Evolutionary conservation across 208 protist genomes (phyloP), one percentile per base, ranked within the genome.

Genomic region (Crithidia brevicula): DNA sequence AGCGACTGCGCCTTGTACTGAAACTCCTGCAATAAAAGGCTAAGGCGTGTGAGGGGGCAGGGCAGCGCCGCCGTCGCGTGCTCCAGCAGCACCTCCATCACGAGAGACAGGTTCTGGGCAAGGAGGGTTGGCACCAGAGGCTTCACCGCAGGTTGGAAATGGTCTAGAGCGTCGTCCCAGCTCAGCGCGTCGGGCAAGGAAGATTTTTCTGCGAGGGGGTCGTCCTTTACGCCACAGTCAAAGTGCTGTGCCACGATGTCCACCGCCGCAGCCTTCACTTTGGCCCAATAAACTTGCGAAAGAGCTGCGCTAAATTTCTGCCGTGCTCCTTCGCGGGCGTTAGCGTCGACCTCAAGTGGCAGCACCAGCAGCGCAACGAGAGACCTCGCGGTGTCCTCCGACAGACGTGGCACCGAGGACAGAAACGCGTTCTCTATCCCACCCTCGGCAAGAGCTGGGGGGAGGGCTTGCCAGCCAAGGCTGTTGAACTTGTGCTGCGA

Each of bases 21-120:
- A 4, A 57, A 36, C 60, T 74, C 58, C 28, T 68, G 69, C 30
- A 74, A 0, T 5, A 74, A 23, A 15, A 67, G 47, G 10, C 28
- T 31, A 4, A 68, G 51, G 15, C 69, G 69, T 1, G 33, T 20
- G 27, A 67, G 43, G 4, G 60, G 60, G 10, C 16, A 27, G 3
- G 51, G 69, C 22, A 42, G 69, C 30, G 51, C 36, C 5, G 30
- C 33, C 8, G 49, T 51, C 9, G 60, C 60, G 27, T 74, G 61
- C 42, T 56, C 34, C 31, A 74, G 25, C 25, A 74, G 59, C 31
- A 67, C n/a, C 31, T 60, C 50, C 31, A 46, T 60, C 18, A 31
- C 30, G 23, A 25, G 22, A 38, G 52, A 34, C 7, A 56, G 0
- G 45, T 74, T 57, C 22, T 66, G 58, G 42, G 43, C 42, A 3